Conservation (phyloP, 805 yeast species). For the Teunomyces kruisii region DNA sequence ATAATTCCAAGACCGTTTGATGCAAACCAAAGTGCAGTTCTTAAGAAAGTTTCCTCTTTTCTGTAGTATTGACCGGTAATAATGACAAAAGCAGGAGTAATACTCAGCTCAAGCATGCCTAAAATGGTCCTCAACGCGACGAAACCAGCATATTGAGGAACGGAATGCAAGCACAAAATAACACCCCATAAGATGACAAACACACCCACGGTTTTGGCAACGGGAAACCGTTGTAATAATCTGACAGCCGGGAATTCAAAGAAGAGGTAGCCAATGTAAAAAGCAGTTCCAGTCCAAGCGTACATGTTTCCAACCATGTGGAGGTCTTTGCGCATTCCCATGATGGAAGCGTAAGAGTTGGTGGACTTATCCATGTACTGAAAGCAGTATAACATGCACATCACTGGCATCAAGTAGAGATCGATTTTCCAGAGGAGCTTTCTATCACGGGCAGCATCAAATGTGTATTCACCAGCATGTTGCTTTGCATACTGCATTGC, state of each 20-base stretch:
- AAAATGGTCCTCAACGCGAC: conserved; percentile 38
- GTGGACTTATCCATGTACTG: conserved; percentile 64
- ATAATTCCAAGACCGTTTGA: conserved; percentile 40
- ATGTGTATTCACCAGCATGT: background rate
- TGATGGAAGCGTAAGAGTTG: conserved; percentile 50
- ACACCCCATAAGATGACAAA: conserved; percentile 64
- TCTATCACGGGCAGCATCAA: conserved; percentile 16
- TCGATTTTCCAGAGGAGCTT: conserved; percentile 51
- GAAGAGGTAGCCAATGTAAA: conserved; percentile 58
- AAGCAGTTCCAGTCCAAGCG: conserved; percentile 43
- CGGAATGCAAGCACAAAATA: conserved; percentile 54
- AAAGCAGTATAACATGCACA: conserved; percentile 48
- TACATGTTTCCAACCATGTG: conserved; percentile 45
- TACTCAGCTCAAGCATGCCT: conserved; percentile 39
- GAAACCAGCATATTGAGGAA: conserved; percentile 43
- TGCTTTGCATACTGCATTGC: background rate
- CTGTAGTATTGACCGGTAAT: conserved; percentile 36
- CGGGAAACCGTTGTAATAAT: conserved; percentile 54
- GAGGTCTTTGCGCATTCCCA: conserved; percentile 48
- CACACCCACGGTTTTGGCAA: conserved; percentile 49
- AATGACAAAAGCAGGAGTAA: conserved; percentile 43
- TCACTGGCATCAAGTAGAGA: conserved; percentile 47
- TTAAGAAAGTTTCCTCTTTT: conserved; percentile 32
- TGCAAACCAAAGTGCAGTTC: conserved; percentile 39
- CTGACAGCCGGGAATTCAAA: conserved; percentile 52